Evolutionary conservation across 129 eudicot genomes (phyloP).

Genomic region (Arctium minus): DNA sequence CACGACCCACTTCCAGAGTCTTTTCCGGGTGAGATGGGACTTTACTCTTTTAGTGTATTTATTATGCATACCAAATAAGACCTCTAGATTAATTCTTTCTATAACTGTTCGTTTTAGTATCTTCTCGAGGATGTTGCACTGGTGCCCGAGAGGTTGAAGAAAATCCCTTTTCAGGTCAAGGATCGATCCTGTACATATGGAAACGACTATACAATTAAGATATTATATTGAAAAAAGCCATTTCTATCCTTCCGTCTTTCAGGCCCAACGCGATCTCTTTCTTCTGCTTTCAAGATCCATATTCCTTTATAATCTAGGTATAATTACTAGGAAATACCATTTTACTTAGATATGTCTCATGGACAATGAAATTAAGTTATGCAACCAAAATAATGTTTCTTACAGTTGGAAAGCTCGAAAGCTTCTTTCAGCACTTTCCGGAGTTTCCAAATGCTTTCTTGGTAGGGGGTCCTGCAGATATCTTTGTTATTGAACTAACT

Average conservation of each 20-base stretch:
- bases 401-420: conserved; percentile 65
- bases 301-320: conserved; percentile 74
- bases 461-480: conserved; percentile 74
- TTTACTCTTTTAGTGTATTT: not conserved
- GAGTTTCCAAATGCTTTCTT: conserved; percentile 78
- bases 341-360: not conserved
- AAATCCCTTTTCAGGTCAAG: conserved; percentile 69
- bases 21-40: conserved; percentile 54
- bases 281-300: conserved; percentile 86
- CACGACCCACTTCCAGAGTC: conserved; percentile 79
- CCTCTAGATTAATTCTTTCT: not conserved
- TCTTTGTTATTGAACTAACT: conserved; percentile 74
- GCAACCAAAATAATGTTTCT: not conserved
- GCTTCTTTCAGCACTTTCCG: conserved; percentile 66
- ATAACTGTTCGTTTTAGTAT: conserved; percentile 49
- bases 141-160: conserved; percentile 52
- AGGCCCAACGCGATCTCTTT: conserved; percentile 88
- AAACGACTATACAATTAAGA: not conserved
- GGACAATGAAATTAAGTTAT: not conserved
- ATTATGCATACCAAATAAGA: not conserved
- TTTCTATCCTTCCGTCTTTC: conserved; percentile 8
- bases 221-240: not conserved
- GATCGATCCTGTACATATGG: not conserved
- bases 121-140: conserved; percentile 82
- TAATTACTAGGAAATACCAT: not conserved